phyloP scores from a whole-genome alignment of 768 basidiomycete species.

The Daedalea quercina region DNA sequence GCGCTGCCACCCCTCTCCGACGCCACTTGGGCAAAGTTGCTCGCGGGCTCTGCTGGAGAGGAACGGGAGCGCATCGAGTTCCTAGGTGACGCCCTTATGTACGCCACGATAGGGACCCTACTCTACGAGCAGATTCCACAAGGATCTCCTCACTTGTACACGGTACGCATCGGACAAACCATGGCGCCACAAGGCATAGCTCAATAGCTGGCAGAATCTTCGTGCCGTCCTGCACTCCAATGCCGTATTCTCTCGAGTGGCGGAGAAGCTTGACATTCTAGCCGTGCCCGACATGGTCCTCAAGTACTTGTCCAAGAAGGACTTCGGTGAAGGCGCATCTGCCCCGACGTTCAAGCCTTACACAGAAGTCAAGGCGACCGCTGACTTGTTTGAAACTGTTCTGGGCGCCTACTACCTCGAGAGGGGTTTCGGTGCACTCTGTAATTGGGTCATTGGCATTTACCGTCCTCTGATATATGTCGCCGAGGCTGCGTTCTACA shows the following conservation, averaged over 20 bases:
- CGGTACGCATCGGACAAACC: constrained; percentile 15
- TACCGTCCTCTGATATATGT: constrained; percentile 32
- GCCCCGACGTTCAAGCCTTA: constrained; percentile 10
- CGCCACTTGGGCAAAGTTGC: constrained; percentile 23
- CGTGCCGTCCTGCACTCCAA: constrained; percentile 22
- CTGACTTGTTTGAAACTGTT: constrained; percentile 42
- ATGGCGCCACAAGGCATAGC: constrained; percentile 24
- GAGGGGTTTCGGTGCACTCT: constrained; percentile 30
- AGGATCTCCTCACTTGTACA: constrained; percentile 20
- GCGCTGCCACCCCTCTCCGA: constrained; percentile 28
- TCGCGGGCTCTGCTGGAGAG: constrained; percentile 1
- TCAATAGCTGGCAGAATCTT: constrained; percentile 25
- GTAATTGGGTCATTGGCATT: constrained; percentile 31
- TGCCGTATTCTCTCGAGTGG: constrained; percentile 20
- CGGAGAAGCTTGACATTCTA: constrained; percentile 25
- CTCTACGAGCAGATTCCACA: constrained; percentile 27
- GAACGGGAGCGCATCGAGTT: constrained; percentile 39
- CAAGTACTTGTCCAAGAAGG: constrained; percentile 14
- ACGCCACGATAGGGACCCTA: constrained; percentile 32
- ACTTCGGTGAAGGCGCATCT: constrained; percentile 18
- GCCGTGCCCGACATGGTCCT: constrained; percentile 18
- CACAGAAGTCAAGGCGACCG: constrained; percentile 29
- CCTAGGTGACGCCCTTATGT: constrained; percentile 41
- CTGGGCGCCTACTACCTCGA: constrained; percentile 38
- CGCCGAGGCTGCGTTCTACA: constrained; percentile 23